Evolutionary conservation across 2,329 filamentous ascomycete genomes (phyloP), one percentile per base, ranked within the genome.

Genomic region (Teratosphaeria viscida): DNA sequence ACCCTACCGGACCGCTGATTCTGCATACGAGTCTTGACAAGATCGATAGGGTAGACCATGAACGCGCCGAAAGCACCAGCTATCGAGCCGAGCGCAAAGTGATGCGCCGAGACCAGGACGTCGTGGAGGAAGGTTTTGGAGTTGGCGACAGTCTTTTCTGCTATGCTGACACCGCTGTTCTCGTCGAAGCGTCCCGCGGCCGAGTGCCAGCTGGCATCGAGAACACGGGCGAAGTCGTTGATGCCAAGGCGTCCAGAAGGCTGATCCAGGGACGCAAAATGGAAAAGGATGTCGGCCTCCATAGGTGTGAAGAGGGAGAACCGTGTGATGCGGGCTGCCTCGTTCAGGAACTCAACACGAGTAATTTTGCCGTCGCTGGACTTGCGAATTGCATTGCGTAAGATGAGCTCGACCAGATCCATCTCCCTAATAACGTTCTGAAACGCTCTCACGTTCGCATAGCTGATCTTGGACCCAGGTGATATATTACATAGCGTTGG

Each of bases 31-130:
- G 94, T 99, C 83, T 99, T 99, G 74, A 99, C 94, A 62, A 99
- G 79, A 78, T 99, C 94, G 71, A 99, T 97, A 27, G 94, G 94
- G 74, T 99, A 99, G 58, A 99, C 94, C 90, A 99, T 96, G 74
- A 99, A 97, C 12, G 94, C 94, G 73, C 94, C 94, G 72, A 99
- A 99, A 10, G 94, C 94, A 76, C 94, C 94, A 7, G 94, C 94
- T 66, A 96, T 67, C 72, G 89, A 91, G 61, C 94, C 94, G 6
- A 99, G 84, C 2, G 79, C 85, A 72, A 99, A 99, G 79, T 95
- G 92, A 75, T 96, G 95, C 1, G 81, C 83, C 1, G 92, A 95
- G 71, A 92, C 88, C 14, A 89, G 75, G 35, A 90, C 72, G 59
- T 83, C 78, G 63, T 85, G 77, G 16, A 95, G 66, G 62, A 91